Conservation (phyloP, 345 rosid genomes). For the Garcia nutans region DNA sequence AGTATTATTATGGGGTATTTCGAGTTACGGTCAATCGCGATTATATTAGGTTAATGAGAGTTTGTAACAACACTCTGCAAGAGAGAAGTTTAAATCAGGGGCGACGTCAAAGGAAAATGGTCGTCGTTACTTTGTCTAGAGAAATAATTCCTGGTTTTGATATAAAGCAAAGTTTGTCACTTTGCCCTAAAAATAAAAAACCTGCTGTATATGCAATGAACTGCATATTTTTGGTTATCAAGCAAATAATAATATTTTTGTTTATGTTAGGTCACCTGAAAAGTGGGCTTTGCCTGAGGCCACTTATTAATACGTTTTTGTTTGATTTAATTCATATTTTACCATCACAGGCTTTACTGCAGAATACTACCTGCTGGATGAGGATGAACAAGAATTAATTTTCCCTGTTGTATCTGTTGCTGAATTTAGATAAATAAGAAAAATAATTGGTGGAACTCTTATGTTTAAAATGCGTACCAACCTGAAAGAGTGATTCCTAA, state of each 20-base stretch:
- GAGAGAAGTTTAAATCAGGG: conserved; percentile 10
- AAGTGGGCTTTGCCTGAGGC: no score
- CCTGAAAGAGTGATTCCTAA: neutral
- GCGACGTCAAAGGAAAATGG: neutral
- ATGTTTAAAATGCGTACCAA: no score
- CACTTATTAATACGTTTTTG: no score
- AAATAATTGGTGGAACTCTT: neutral
- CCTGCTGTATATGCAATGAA: no score
- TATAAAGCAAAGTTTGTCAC: neutral
- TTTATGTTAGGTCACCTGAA: no score
- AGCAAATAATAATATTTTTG: neutral
- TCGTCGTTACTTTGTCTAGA: neutral
- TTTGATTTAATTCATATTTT: neutral
- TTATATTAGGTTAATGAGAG: conserved; percentile 8
- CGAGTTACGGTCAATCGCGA: conserved; percentile 1
- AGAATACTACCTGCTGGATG: neutral
- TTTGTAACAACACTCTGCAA: conserved; percentile 14
- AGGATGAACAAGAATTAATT: neutral
- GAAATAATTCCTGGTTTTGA: neutral
- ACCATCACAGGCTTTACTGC: neutral
- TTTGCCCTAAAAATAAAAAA: neutral
- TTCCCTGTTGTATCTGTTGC: neutral
- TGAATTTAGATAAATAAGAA: neutral
- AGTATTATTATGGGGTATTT: conserved; percentile 15
- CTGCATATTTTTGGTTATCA: neutral